phyloP scores from a whole-genome alignment of 148 eudicot genomes.

The Drosera capensis region DNA sequence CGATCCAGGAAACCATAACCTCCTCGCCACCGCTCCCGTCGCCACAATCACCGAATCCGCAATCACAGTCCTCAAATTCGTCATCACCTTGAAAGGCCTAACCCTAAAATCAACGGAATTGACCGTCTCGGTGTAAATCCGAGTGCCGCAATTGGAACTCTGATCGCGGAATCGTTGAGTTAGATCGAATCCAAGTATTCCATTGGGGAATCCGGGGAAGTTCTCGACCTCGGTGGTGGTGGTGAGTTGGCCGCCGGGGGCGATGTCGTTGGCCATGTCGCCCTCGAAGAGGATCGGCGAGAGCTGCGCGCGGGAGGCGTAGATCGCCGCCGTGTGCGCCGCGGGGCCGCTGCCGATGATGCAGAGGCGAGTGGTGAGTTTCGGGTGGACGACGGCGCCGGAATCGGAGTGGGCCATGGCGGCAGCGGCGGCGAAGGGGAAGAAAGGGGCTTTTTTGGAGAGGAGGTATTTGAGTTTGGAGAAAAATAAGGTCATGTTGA shows the following conservation, averaged over 20 bases:
- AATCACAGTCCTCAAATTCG: slow-evolving; percentile 17
- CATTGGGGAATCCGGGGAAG: slow-evolving; percentile 41
- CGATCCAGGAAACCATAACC: slow-evolving; percentile 23
- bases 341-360: slow-evolving; percentile 54
- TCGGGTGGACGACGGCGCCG: slow-evolving; percentile 17
- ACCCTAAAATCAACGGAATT: slow-evolving; percentile 24
- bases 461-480: no score
- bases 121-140: slow-evolving; percentile 32
- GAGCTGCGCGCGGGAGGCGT: slow-evolving; percentile 45
- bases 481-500: no score
- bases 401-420: slow-evolving; percentile 3
- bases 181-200: slow-evolving; percentile 22
- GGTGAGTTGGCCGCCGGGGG: slow-evolving; percentile 51
- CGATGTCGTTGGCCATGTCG: slow-evolving; percentile 45
- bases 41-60: slow-evolving; percentile 39
- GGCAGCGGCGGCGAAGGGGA: slow-evolving; percentile 10
- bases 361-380: slow-evolving; percentile 32
- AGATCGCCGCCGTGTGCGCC: slow-evolving; percentile 48
- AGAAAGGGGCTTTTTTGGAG: slow-evolving; percentile 7
- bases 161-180: slow-evolving; percentile 27
- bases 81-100: slow-evolving; percentile 20
- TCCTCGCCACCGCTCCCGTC: slow-evolving; percentile 40
- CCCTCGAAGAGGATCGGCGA: slow-evolving; percentile 44
- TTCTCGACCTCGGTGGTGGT: slow-evolving; percentile 49
- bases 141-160: slow-evolving; percentile 25